Evolutionary conservation across 768 basidiomycete species (phyloP).

Genomic region (Leccinum obscurum): DNA sequence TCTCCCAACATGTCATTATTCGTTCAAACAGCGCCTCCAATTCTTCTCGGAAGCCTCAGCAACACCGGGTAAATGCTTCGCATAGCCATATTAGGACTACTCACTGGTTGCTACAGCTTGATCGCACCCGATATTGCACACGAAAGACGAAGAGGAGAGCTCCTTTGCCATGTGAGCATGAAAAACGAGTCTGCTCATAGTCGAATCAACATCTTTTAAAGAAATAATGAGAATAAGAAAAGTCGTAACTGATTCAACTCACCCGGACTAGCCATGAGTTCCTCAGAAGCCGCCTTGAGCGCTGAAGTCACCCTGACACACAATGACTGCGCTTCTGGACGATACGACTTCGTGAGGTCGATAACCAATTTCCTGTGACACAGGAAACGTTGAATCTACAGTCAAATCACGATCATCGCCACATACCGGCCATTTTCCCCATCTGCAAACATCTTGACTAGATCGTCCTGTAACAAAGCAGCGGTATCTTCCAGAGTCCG

Average conservation of each 20-base stretch:
- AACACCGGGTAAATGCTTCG: conserved; percentile 7
- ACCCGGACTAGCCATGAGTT: conserved; percentile 38
- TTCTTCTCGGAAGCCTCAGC: conserved; percentile 50
- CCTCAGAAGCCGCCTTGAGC: conserved; percentile 39
- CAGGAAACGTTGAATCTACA: conserved; percentile 1
- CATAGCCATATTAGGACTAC: conserved; percentile 11
- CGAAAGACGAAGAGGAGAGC: conserved; percentile 44
- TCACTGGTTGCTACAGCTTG: conserved; percentile 38
- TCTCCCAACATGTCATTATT: conserved; percentile 56
- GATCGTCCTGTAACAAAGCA: conserved; percentile 56
- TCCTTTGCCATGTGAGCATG: conserved; percentile 51
- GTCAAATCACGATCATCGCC: not conserved
- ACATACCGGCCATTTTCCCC: conserved; percentile 48
- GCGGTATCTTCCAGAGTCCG: conserved; percentile 44
- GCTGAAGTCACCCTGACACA: conserved; percentile 43
- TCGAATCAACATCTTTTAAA: conserved; percentile 7
- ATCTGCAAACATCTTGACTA: conserved; percentile 43
- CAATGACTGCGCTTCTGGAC: conserved; percentile 50
- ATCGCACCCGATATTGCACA: conserved; percentile 41
- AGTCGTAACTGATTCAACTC: conserved; percentile 10
- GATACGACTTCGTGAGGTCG: conserved; percentile 46
- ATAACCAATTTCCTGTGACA: conserved; percentile 40
- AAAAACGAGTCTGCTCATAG: conserved; percentile 43
- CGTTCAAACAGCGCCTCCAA: conserved; percentile 43
- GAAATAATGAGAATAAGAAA: conserved; percentile 6